A percentile compares a stretch with the other conserved stretches of the same genome.
Evolutionary conservation across 169 alveolate genomes (phyloP).

Genomic region (Cryptosporidium meleagridis): DNA sequence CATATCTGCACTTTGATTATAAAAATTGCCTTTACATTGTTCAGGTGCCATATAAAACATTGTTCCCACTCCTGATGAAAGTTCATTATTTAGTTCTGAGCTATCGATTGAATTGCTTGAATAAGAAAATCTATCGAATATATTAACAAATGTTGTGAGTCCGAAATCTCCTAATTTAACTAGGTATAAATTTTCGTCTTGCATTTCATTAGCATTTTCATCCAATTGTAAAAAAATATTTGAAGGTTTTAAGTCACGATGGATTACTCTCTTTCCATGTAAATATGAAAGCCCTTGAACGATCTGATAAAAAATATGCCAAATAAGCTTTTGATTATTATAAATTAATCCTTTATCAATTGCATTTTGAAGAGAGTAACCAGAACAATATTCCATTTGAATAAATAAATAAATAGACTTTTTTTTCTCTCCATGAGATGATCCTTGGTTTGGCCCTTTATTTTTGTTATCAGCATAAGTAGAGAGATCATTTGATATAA

Average conservation of each 20-base stretch:
- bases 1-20: conserved; percentile 85
- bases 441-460: conserved; percentile 29
- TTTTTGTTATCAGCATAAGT: conserved; percentile 18
- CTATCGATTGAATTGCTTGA: conserved; percentile 66
- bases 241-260: conserved; percentile 87
- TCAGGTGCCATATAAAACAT: conserved; percentile 88
- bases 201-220: conserved; percentile 57
- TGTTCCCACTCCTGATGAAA: conserved; percentile 82
- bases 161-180: conserved; percentile 88
- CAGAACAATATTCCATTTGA: conserved; percentile 88
- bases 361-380: conserved; percentile 82
- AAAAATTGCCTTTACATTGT: conserved; percentile 82
- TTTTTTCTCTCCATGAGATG: conserved; percentile 6
- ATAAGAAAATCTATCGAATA: conserved; percentile 34
- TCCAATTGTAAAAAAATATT: conserved; percentile 84
- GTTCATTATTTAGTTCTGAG: not conserved
- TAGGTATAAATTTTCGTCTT: conserved; percentile 37
- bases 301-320: conserved; percentile 84
- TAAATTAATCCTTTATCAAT: conserved; percentile 79
- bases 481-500: conserved; percentile 45
- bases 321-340: conserved; percentile 79
- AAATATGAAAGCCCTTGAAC: conserved; percentile 86
- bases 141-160: conserved; percentile 82
- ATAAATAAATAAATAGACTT: conserved; percentile 83
- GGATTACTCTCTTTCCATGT: conserved; percentile 87